A percentile compares a stretch with the other conserved stretches of the same genome.
These are phyloP conservation scores for Rhodotorula sp. DNA, from an alignment of 1,284 basidiomycete genomes.

Conservation along the genomic window DNA sequence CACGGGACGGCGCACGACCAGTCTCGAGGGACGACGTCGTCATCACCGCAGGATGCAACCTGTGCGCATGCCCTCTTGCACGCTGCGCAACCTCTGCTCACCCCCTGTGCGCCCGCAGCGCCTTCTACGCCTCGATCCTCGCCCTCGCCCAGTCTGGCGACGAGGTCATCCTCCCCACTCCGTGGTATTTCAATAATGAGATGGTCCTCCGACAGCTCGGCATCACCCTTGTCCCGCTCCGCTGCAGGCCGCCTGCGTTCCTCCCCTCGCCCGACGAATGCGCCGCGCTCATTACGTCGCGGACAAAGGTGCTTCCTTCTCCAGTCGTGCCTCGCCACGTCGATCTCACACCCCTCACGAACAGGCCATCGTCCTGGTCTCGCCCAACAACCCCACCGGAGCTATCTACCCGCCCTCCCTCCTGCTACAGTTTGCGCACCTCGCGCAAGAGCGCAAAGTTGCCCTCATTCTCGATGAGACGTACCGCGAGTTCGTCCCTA, in stretches of 20 bases:
- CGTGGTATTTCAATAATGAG: conserved; percentile 55
- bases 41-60: conserved; percentile 52
- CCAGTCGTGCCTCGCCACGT: too few species aligned
- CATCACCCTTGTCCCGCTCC: conserved; percentile 64
- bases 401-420: conserved; percentile 66
- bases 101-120: conserved; percentile 64
- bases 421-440: conserved; percentile 64
- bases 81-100: too few species aligned
- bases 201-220: conserved; percentile 32
- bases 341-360: too few species aligned
- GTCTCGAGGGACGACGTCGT: conserved; percentile 58
- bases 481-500: conserved; percentile 72
- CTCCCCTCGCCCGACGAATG: conserved; percentile 60
- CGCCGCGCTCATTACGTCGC: conserved; percentile 59
- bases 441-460: conserved; percentile 63
- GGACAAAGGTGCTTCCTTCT: conserved; percentile 51
- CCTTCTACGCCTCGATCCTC: conserved; percentile 67
- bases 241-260: conserved; percentile 62
- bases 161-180: conserved; percentile 74
- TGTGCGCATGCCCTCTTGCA: conserved; percentile 47
- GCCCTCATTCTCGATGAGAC: conserved; percentile 80
- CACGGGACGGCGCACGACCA: conserved; percentile 1
- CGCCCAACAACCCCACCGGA: conserved; percentile 78
- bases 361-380: conserved; percentile 71
- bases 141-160: conserved; percentile 70